These are phyloP conservation scores for Aspergillus fumigatiaffinis DNA, from an alignment of 2,329 filamentous ascomycete species.

Conservation along the genomic window DNA sequence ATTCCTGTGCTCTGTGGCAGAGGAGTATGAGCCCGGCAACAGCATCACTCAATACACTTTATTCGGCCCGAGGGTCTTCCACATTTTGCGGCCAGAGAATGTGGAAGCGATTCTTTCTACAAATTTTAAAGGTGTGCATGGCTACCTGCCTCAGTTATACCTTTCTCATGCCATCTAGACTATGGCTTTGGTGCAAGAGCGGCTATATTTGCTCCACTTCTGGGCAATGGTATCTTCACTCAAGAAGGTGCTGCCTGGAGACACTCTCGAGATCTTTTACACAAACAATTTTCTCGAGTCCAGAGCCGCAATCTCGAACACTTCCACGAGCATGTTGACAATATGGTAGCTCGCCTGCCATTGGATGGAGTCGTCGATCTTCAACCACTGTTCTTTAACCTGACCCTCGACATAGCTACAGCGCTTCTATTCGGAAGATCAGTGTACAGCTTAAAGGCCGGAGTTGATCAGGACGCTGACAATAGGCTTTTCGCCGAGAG, in stretches of 20 bases:
- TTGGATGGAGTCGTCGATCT: conserved; percentile 22
- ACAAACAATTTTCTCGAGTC: conserved; percentile 31
- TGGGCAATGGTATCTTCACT: conserved; percentile 10
- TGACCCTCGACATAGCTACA: conserved; percentile 36
- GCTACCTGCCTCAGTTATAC: too few species aligned
- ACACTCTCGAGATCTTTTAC: conserved; percentile 30
- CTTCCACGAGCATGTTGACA: conserved; percentile 28
- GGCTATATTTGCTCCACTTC: too few species aligned
- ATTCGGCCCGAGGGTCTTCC: too few species aligned
- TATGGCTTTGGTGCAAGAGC: too few species aligned
- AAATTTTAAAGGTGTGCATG: too few species aligned
- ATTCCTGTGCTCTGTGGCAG: too few species aligned
- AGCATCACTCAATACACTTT: too few species aligned
- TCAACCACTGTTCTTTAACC: conserved; percentile 36
- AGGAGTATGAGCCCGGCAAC: too few species aligned
- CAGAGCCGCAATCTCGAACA: conserved; percentile 31
- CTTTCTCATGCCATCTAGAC: too few species aligned
- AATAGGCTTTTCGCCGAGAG: conserved; percentile 16
- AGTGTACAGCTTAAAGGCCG: conserved; percentile 14
- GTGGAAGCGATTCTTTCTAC: too few species aligned
- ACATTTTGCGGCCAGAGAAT: too few species aligned
- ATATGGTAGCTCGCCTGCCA: conserved; percentile 26
- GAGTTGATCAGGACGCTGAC: conserved; percentile 1
- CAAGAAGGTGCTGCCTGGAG: conserved; percentile 18
- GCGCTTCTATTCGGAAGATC: conserved; percentile 32